phyloP scores from a whole-genome alignment of 768 basidiomycete genomes.

The Rhodosporidiobolus sp. region DNA sequence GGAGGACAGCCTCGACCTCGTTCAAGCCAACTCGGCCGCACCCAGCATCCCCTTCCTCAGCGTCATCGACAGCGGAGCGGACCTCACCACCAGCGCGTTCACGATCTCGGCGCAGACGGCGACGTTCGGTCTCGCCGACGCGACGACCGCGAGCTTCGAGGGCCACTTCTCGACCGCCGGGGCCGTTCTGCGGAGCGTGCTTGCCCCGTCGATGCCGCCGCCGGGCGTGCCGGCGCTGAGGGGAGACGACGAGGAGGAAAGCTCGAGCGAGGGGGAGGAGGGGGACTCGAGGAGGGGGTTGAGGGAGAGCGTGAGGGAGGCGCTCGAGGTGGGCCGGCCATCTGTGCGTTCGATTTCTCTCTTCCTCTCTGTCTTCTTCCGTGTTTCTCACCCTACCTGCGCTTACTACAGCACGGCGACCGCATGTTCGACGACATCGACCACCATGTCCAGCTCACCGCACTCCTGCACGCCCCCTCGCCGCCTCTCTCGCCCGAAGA shows the following conservation, averaged over 20 bases:
- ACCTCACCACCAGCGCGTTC: neutral
- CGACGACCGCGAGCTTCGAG: conserved; percentile 19
- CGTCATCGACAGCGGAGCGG: neutral
- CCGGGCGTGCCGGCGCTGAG: neutral
- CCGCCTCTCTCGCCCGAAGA: conserved; percentile 1
- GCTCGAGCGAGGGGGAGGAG: conserved; percentile 1
- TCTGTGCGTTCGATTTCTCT: neutral
- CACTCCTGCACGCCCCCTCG: conserved; percentile 22
- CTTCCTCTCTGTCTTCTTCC: neutral
- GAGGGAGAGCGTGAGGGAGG: conserved; percentile 26
- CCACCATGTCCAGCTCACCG: conserved; percentile 10
- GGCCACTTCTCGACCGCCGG: conserved; percentile 28
- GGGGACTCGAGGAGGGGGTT: neutral
- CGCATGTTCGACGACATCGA: conserved; percentile 31
- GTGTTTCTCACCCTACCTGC: neutral
- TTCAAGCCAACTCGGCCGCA: neutral
- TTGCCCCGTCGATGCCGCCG: neutral
- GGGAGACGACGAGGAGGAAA: neutral
- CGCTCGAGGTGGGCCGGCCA: conserved; percentile 24
- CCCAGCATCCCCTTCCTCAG: neutral
- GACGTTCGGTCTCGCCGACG: conserved; percentile 12
- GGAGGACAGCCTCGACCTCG: neutral
- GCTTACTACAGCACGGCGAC: conserved; percentile 18
- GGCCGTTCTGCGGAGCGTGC: conserved; percentile 10
- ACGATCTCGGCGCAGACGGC: neutral